phyloP scores from a whole-genome alignment of 305 asterid genomes.

The Salvia sclarea region DNA sequence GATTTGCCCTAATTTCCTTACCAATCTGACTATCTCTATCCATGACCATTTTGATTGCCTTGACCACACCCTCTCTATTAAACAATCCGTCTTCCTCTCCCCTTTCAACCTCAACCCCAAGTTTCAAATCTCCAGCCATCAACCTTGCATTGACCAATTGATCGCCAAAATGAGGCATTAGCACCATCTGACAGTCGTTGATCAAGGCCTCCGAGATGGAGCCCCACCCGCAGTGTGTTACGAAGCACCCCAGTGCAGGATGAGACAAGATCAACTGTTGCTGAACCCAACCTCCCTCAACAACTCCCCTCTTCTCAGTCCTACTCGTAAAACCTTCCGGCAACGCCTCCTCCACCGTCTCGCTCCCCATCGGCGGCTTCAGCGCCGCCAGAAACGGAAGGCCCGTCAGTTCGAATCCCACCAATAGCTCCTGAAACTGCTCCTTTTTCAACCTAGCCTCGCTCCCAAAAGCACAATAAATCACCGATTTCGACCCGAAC shows the following conservation, averaged over 20 bases:
- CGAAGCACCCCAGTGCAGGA: slow-evolving; percentile 72
- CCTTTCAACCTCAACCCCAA: slow-evolving; percentile 65
- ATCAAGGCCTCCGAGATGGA: slow-evolving; percentile 65
- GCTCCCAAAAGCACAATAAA: slow-evolving; percentile 69
- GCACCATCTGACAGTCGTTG: slow-evolving; percentile 58
- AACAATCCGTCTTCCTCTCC: slow-evolving; percentile 62
- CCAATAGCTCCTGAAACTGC: slow-evolving; percentile 62
- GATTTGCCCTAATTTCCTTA: slow-evolving; percentile 45
- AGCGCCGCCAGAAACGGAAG: slow-evolving; percentile 61
- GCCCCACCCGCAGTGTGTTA: slow-evolving; percentile 73
- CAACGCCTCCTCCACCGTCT: slow-evolving; percentile 54
- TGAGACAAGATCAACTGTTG: slow-evolving; percentile 67
- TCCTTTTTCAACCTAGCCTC: slow-evolving; percentile 51
- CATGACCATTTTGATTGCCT: slow-evolving; percentile 53
- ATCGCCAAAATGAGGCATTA: slow-evolving; percentile 59
- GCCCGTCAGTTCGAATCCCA: slow-evolving; percentile 64
- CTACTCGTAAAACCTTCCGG: slow-evolving; percentile 54
- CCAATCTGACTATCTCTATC: slow-evolving; percentile 50
- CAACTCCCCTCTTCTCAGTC: slow-evolving; percentile 44
- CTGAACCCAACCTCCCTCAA: slow-evolving; percentile 66
- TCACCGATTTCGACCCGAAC: slow-evolving; percentile 41
- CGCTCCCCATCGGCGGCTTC: slow-evolving; percentile 57
- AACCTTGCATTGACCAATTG: slow-evolving; percentile 57
- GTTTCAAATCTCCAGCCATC: slow-evolving; percentile 48
- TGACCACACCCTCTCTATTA: slow-evolving; percentile 47